A percentile compares a stretch with the other conserved stretches of the same genome.
Conservation (phyloP, 1,139 yeast species). For the Yamadazyma pseudoaaseri region DNA sequence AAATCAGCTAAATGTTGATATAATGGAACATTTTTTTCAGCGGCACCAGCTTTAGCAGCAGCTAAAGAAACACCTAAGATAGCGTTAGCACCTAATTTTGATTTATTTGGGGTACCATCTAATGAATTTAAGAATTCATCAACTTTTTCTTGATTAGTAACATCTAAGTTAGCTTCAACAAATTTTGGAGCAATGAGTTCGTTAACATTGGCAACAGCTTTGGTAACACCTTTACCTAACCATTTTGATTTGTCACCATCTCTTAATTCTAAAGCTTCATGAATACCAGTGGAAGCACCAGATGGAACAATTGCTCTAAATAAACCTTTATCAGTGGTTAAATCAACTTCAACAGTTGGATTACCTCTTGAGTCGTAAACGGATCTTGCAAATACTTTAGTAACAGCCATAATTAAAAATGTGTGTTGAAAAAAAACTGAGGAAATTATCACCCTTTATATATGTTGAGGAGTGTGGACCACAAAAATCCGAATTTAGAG, state of each 20-base stretch:
- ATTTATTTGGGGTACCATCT: constrained; percentile 93
- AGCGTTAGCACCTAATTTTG: constrained; percentile 95
- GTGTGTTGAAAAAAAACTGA: constrained; percentile 1
- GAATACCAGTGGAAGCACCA: constrained; percentile 95
- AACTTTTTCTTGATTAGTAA: constrained; percentile 73
- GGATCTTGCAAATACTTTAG: constrained; percentile 81
- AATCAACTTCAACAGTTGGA: constrained; percentile 96
- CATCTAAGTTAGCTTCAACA: constrained; percentile 67
- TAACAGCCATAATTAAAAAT: constrained; percentile 28
- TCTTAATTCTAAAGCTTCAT: constrained; percentile 94
- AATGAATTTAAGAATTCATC: constrained; percentile 75
- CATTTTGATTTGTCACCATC: constrained; percentile 92
- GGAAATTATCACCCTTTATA: constrained; percentile 2
- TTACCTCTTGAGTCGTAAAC: constrained; percentile 98
- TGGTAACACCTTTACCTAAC: constrained; percentile 93
- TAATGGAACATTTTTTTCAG: constrained; percentile 81
- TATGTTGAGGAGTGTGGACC: constrained; percentile 8
- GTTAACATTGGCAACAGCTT: constrained; percentile 92
- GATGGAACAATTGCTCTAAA: constrained; percentile 96
- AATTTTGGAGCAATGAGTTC: constrained; percentile 87
- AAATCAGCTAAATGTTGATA: constrained; percentile 81
- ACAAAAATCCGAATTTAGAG: constrained; percentile 10
- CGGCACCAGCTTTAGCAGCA: constrained; percentile 93
- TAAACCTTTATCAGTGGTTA: constrained; percentile 79
- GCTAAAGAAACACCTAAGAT: constrained; percentile 93